Base-by-base conservation (phyloP, 2,329 filamentous ascomycete genomes). In the Coniochaeta sp. region DNA sequence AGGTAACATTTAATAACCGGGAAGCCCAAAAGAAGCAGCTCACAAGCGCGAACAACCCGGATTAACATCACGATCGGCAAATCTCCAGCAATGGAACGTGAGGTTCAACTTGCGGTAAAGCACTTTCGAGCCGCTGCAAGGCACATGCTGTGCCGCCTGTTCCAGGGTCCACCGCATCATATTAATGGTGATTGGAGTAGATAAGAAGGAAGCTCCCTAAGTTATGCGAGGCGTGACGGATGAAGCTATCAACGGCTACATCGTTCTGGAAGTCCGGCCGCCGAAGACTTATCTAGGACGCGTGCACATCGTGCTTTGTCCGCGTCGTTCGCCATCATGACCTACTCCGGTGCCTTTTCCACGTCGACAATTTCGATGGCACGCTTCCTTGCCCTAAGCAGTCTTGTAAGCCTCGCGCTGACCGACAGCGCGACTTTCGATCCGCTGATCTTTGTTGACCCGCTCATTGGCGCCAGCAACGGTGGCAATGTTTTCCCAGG, bases 401-500 rank as follows among this genome's bases (percentile, higher is more conserved):
- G 6, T 7, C 56, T 58, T 22, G 2, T 26, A 17, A 31, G 56
- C 8, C 38, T 58, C 8, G 36, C 38, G 1, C 36, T 58, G 56
- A 19, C 22, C 24, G 34, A 58, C 34, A 26, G 12, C 34, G 44
- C 54, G 17, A 22, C 44, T 2, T 62, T 65, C 36, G 64, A 67
- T 36, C 63, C 64, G 7, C 59, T 67, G 8, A 34, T 38, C 11
- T 67, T 50, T 28, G 71, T 76, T 47, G 70, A 76, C 60, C 72
- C 71, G 9, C 70, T 81, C 44, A 73, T 81, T 47, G 79, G 77
- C 6, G 68, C 75, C 8, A 73, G 64, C 62, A 73, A 74, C 24
- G 74, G 74, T 22, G 74, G 76, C 47, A 77, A 79, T 64, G 74
- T 79, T 31, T 79, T 79, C 59, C 65, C 75, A 1, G 77, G 77